A percentile compares a stretch with the other conserved stretches of the same genome.
Evolutionary conservation across 257 asterid species (phyloP).

Genomic region (Perilla frutescens): DNA sequence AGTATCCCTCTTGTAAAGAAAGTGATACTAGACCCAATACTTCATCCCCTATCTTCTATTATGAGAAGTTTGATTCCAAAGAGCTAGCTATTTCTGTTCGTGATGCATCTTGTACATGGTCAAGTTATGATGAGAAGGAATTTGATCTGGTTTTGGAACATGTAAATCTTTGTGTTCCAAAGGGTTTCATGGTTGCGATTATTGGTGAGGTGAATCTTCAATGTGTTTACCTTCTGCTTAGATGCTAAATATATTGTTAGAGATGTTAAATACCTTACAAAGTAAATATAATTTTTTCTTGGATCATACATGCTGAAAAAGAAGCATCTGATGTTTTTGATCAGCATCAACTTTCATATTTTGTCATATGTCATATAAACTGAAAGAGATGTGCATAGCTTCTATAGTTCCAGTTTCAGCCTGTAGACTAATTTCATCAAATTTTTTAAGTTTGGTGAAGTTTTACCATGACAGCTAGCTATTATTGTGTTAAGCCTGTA

Average conservation of each 20-base stretch:
- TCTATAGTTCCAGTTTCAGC: not conserved
- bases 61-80: conserved; percentile 46
- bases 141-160: conserved; percentile 64
- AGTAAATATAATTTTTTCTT: conserved; percentile 5
- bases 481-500: not conserved
- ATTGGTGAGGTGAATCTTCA: conserved; percentile 79
- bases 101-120: conserved; percentile 90
- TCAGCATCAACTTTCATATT: too few relatives aligned
- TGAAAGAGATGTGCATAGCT: not conserved
- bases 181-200: conserved; percentile 76
- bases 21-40: conserved; percentile 36
- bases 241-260: conserved; percentile 2
- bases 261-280: conserved; percentile 1
- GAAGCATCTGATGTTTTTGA: not conserved
- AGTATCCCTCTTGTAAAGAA: conserved; percentile 73
- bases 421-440: not conserved
- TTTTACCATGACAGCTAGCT: not conserved
- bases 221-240: conserved; percentile 8
- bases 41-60: conserved; percentile 34
- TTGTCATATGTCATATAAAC: too few relatives aligned
- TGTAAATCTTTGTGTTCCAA: conserved; percentile 61
- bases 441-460: not conserved
- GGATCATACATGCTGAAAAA: not conserved
- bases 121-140: conserved; percentile 66
- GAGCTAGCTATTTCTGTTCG: conserved; percentile 54